Conservation (phyloP, 805 yeast genomes). For the Grigorovia humatica region DNA sequence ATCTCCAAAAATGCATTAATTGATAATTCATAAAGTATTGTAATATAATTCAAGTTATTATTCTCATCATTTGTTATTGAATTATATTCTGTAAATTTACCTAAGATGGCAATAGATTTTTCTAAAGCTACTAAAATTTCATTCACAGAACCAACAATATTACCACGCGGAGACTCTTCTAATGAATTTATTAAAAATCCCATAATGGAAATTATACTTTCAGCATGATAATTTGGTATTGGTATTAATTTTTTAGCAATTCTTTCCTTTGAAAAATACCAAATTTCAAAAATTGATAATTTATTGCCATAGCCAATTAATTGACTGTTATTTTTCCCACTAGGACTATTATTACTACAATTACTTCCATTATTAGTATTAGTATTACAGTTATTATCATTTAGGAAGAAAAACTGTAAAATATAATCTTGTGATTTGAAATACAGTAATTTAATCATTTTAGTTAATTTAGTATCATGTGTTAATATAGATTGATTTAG, state of each 20-base stretch:
- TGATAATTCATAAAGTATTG: slow-evolving; percentile 51
- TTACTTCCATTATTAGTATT: neutral
- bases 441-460: slow-evolving; percentile 7
- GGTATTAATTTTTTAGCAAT: slow-evolving; percentile 54
- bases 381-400: neutral
- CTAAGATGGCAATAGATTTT: slow-evolving; percentile 45
- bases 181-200: slow-evolving; percentile 42
- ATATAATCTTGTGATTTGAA: neutral
- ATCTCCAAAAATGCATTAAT: slow-evolving; percentile 55
- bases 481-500: slow-evolving; percentile 20
- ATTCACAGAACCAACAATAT: slow-evolving; percentile 44
- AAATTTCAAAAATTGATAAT: slow-evolving; percentile 19
- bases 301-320: neutral
- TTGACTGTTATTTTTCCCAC: too few species aligned
- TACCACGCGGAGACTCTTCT: slow-evolving; percentile 51
- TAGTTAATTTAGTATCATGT: slow-evolving; percentile 17
- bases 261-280: slow-evolving; percentile 28
- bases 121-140: slow-evolving; percentile 53
- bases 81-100: slow-evolving; percentile 34
- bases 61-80: slow-evolving; percentile 10
- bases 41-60: slow-evolving; percentile 31
- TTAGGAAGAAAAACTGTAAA: slow-evolving; percentile 2
- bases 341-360: neutral
- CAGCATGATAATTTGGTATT: slow-evolving; percentile 57
- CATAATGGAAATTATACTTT: slow-evolving; percentile 49